A percentile compares a stretch with the other conserved stretches of the same genome.
These are phyloP conservation scores for Grigorovia humatica DNA, from an alignment of 805 yeast species.

Conservation along the genomic window DNA sequence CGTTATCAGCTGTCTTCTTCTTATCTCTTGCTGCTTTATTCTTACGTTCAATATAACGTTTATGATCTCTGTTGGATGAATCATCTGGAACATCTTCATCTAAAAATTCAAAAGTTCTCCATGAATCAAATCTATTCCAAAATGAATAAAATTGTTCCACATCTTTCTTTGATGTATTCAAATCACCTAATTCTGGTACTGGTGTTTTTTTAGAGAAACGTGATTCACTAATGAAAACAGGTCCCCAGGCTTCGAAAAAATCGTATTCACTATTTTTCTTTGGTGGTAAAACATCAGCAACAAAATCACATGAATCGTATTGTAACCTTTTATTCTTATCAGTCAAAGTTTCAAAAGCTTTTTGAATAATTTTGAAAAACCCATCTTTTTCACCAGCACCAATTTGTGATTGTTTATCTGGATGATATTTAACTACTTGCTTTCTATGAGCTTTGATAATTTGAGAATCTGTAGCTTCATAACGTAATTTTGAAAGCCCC, in stretches of 20 bases:
- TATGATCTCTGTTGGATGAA: slow-evolving; percentile 97
- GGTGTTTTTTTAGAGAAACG: slow-evolving; percentile 90
- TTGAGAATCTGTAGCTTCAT: slow-evolving; percentile 84
- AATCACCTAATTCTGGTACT: slow-evolving; percentile 70
- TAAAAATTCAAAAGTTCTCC: slow-evolving; percentile 96
- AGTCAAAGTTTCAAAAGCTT: slow-evolving; percentile 83
- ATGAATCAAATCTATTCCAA: slow-evolving; percentile 91
- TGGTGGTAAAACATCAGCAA: slow-evolving; percentile 76
- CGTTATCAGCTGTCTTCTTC: slow-evolving; percentile 95
- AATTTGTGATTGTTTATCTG: slow-evolving; percentile 90
- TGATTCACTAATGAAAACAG: slow-evolving; percentile 81
- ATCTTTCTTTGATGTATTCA: slow-evolving; percentile 59
- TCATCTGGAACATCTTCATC: slow-evolving; percentile 99
- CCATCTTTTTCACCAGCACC: slow-evolving; percentile 87
- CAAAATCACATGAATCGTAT: slow-evolving; percentile 89
- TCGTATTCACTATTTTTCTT: slow-evolving; percentile 65
- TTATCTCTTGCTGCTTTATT: slow-evolving; percentile 93
- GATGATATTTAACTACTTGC: slow-evolving; percentile 94
- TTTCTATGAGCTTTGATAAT: slow-evolving; percentile 94
- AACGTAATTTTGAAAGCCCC: slow-evolving; percentile 85
- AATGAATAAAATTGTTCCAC: slow-evolving; percentile 83
- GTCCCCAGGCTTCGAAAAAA: slow-evolving; percentile 87
- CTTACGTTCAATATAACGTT: slow-evolving; percentile 96
- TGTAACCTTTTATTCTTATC: slow-evolving; percentile 84
- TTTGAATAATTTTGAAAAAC: slow-evolving; percentile 95